Evolutionary conservation across 225 moss, liverwort and hornwort species (phyloP), one percentile per base, ranked within the genome.

Genomic region (Polytrichum formosum): DNA sequence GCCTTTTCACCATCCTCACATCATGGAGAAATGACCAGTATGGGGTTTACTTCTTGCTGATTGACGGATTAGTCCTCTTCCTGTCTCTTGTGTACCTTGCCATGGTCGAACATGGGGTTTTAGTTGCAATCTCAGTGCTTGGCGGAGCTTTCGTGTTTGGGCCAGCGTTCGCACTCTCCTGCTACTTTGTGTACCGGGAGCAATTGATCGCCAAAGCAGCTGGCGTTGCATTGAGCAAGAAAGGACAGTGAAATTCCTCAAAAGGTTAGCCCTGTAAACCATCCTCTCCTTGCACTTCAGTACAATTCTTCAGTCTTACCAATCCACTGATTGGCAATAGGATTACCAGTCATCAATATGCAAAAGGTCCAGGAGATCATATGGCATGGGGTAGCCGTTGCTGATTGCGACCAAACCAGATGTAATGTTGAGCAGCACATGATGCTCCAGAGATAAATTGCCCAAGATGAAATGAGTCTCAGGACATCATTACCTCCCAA

Each of bases 121-220:
- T 58, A 23, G 58, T 78, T 27, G 85, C 81, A 0, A 27, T 76
- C 28, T 69, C 78, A 8, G 72, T 83, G 59, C 18, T 82, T 60
- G 56, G 74, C 16, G 88, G 68, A 17, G 72, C 74, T 17, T 28
- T 72, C 35, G 22, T 72, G 18, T 80, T 88, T 31, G 88, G 88
- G 67, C 88, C 85, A 5, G 82, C 83, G 8, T 78, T 76, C 54
- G 85, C 85, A 1, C 61, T 85, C 31, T 88, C 88, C 6, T 30
- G 30, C 35, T 85, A 88, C 69, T 83, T 76, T 55, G 82, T 78
- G 28, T 88, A 78, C 74, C 77, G 85, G 25, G 88, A 89, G 76
- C 88, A 85, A 64, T 58, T 59, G 68, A 85, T 85, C 70, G 82
- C 85, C 54, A 77, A 84, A 68, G 46, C 71, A 35, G 78, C 70